Evolutionary conservation across 2,329 filamentous ascomycete species (phyloP), one percentile per base, ranked within the genome.

Genomic region (Lecanicillium sp.): DNA sequence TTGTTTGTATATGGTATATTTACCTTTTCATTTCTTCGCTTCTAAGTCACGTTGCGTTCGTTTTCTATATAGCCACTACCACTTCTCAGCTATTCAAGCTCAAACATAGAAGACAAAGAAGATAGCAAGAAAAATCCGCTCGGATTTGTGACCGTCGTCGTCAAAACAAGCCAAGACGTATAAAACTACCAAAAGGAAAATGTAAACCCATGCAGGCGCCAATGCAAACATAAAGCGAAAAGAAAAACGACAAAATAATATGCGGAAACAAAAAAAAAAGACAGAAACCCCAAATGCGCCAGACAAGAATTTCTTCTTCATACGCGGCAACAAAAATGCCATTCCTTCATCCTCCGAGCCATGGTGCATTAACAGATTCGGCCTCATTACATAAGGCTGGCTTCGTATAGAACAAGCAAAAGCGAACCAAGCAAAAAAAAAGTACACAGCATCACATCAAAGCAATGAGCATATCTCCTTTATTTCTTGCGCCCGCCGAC

Each of bases 401-500:
- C n/a, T n/a, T n/a, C n/a, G n/a, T n/a, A n/a, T n/a, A n/a, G n/a
- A n/a, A n/a, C n/a, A n/a, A n/a, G 15, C 19, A 5, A 46, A 11
- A 26, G 10, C 15, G 8, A 21, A 24, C 17, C 23, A 5, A n/a
- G 21, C 19, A 24, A n/a, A 24, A 24, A 32, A 5, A 11, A 47
- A 12, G 27, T 21, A 11, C 14, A 41, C 26, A 14, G 27, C 24
- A 38, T 17, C 14, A 15, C 20, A 38, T 38, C 40, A 33, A 37
- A 21, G 15, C 5, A 23, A 49, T 21, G n/a, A n/a, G 11, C 20
- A 23, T 2, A 3, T 49, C 38, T 9, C 23, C 30, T 49, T 59
- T 62, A 71, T 61, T 75, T 75, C 63, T 68, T 73, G 54, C 72
- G 70, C 19, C 71, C 68, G 49, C 75, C 73, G 56, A 80, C 63